Conservation (phyloP, 768 basidiomycete genomes). For the Terana coerulea region DNA sequence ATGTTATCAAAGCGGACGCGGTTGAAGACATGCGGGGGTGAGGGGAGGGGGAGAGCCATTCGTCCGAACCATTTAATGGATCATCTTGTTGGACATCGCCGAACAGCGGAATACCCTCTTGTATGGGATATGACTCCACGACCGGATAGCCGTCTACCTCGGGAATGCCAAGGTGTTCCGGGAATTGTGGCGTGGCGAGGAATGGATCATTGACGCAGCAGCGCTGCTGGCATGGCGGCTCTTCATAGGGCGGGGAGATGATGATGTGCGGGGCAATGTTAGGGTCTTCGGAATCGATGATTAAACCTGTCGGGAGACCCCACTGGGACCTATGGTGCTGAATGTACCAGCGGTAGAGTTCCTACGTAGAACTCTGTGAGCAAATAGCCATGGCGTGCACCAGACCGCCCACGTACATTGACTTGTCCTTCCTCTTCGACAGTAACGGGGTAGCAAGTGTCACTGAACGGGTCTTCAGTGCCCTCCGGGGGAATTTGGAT, state of each 20-base stretch:
- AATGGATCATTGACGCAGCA: background rate
- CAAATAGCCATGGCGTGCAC: no score
- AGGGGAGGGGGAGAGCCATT: no score
- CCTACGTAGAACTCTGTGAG: background rate
- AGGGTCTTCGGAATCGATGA: conserved; percentile 41
- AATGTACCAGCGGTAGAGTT: background rate
- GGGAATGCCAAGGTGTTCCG: background rate
- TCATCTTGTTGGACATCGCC: no score
- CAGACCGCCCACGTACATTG: no score
- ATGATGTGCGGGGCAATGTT: conserved; percentile 47
- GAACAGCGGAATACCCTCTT: no score
- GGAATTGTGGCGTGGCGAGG: background rate
- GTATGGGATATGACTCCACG: no score
- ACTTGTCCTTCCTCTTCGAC: background rate
- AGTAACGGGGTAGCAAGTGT: background rate
- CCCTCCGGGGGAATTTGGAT: background rate
- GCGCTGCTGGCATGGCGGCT: conserved; percentile 14
- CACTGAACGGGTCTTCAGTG: background rate
- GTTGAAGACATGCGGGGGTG: no score
- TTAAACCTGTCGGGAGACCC: conserved; percentile 28
- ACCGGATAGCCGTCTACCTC: no score
- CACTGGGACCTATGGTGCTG: conserved; percentile 5
- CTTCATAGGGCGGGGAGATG: conserved; percentile 44
- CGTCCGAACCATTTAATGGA: no score
- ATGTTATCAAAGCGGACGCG: no score